A percentile compares a stretch with the other conserved stretches of the same genome.
Evolutionary conservation across 2,329 filamentous ascomycete genomes (phyloP).

Genomic region (Stagonosporopsis vannaccii): DNA sequence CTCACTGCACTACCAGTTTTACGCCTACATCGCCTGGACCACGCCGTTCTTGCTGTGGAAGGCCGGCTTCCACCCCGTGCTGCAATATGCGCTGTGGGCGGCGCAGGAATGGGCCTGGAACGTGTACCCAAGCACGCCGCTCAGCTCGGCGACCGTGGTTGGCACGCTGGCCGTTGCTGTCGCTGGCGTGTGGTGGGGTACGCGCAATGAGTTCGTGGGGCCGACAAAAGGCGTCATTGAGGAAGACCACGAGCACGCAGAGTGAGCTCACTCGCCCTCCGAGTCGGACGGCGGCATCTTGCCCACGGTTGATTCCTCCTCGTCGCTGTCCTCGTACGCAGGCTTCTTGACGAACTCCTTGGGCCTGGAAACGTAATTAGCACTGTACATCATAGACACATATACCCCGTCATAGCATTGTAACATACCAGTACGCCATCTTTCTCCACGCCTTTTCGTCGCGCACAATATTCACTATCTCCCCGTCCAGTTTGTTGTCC

Average conservation of each 20-base stretch:
- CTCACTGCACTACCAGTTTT: slow-evolving; percentile 95
- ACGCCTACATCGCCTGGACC: slow-evolving; percentile 87
- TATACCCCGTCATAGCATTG: slow-evolving; percentile 9
- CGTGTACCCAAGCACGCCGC: slow-evolving; percentile 79
- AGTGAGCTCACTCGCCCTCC: slow-evolving; percentile 63
- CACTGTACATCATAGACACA: slow-evolving; percentile 14
- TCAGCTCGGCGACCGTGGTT: slow-evolving; percentile 73
- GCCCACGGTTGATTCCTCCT: slow-evolving; percentile 80
- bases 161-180: slow-evolving; percentile 73
- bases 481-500: slow-evolving; percentile 81
- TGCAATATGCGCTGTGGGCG: slow-evolving; percentile 74
- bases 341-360: slow-evolving; percentile 75
- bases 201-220: slow-evolving; percentile 54
- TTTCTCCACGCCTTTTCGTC: slow-evolving; percentile 95
- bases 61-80: slow-evolving; percentile 70
- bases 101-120: slow-evolving; percentile 95
- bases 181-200: slow-evolving; percentile 66
- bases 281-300: slow-evolving; percentile 86
- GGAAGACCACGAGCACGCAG: slow-evolving; percentile 41
- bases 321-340: slow-evolving; percentile 70
- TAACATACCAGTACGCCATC: slow-evolving; percentile 74
- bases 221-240: slow-evolving; percentile 37
- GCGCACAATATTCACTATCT: slow-evolving; percentile 91
- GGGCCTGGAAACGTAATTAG: slow-evolving; percentile 60
- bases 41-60: slow-evolving; percentile 88